phyloP scores from a whole-genome alignment of 345 rosid genomes.

The Acer campestre region DNA sequence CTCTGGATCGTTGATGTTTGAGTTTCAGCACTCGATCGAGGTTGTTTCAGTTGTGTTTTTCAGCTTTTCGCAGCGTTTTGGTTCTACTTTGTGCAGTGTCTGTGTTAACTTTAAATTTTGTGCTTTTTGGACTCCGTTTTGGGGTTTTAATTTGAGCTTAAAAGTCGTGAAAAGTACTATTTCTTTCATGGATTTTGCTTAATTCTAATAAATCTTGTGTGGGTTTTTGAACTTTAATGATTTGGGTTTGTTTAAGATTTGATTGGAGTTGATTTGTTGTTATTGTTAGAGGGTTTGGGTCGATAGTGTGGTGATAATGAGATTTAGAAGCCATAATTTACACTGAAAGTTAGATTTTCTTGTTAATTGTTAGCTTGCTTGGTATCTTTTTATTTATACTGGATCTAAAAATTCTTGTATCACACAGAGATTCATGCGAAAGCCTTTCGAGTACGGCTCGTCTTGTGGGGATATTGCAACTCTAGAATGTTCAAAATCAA shows the following conservation, averaged over 20 bases:
- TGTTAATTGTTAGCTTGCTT: constrained; percentile 12
- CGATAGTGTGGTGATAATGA: constrained; percentile 7
- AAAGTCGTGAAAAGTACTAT: background rate
- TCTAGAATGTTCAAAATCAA: constrained; percentile 50
- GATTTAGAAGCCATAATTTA: constrained; percentile 9
- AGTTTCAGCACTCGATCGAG: constrained; percentile 46
- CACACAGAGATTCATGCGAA: constrained; percentile 45
- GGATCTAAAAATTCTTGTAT: constrained; percentile 39
- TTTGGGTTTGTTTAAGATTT: constrained; percentile 29
- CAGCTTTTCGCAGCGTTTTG: constrained; percentile 8
- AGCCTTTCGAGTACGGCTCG: constrained; percentile 30
- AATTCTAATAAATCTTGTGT: constrained; percentile 13
- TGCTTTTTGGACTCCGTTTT: background rate
- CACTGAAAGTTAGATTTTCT: constrained; percentile 9
- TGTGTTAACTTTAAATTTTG: constrained; percentile 8
- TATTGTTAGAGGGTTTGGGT: constrained; percentile 9
- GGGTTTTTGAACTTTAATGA: constrained; percentile 18
- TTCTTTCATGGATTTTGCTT: constrained; percentile 6
- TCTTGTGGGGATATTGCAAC: constrained; percentile 25
- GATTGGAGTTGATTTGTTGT: constrained; percentile 20
- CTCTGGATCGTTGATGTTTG: constrained; percentile 36
- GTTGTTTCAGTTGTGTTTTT: constrained; percentile 23
- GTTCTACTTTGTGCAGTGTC: constrained; percentile 19
- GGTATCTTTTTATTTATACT: constrained; percentile 12
- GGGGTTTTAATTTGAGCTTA: constrained; percentile 29